Conservation (phyloP, 305 asterid species). For the Euphrasia arctica region DNA sequence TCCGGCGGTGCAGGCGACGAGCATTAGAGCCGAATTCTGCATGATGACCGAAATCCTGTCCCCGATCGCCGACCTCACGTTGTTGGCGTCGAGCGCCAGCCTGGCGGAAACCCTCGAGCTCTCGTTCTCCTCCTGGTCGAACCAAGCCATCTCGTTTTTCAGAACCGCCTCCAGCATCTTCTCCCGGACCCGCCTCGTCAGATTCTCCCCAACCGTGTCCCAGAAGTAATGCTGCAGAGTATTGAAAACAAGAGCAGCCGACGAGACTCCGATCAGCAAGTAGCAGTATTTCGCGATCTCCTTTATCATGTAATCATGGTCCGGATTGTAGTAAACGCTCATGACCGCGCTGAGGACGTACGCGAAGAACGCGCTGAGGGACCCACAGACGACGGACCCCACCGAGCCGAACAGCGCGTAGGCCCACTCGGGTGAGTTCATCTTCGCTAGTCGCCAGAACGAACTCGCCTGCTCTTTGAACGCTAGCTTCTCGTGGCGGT, state of each 20-base stretch:
- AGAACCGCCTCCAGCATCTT: conserved; percentile 74
- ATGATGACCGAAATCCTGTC: conserved; percentile 90
- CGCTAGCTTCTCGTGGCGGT: conserved; percentile 81
- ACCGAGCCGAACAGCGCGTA: conserved; percentile 85
- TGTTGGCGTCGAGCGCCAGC: conserved; percentile 80
- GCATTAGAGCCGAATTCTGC: conserved; percentile 99
- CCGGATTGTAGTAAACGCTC: conserved; percentile 78
- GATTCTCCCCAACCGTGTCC: conserved; percentile 87
- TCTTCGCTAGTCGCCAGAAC: conserved; percentile 87
- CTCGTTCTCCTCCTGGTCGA: conserved; percentile 77
- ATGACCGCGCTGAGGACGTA: conserved; percentile 89
- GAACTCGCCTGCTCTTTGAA: conserved; percentile 95
- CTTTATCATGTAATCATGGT: conserved; percentile 63
- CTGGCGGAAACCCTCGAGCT: conserved; percentile 80
- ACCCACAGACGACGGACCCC: conserved; percentile 92
- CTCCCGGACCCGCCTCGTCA: conserved; percentile 80
- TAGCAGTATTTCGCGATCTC: conserved; percentile 78
- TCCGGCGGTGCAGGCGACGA: conserved; percentile 98
- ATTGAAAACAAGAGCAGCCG: conserved; percentile 90
- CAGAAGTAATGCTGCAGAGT: conserved; percentile 86
- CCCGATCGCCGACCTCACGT: conserved; percentile 88
- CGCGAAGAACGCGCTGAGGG: conserved; percentile 96
- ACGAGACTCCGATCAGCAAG: conserved; percentile 79
- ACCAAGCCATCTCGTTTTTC: conserved; percentile 87
- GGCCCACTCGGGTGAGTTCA: conserved; percentile 98